These are phyloP conservation scores for Mycena olivaceomarginata DNA, from an alignment of 768 basidiomycete genomes.

Conservation along the genomic window DNA sequence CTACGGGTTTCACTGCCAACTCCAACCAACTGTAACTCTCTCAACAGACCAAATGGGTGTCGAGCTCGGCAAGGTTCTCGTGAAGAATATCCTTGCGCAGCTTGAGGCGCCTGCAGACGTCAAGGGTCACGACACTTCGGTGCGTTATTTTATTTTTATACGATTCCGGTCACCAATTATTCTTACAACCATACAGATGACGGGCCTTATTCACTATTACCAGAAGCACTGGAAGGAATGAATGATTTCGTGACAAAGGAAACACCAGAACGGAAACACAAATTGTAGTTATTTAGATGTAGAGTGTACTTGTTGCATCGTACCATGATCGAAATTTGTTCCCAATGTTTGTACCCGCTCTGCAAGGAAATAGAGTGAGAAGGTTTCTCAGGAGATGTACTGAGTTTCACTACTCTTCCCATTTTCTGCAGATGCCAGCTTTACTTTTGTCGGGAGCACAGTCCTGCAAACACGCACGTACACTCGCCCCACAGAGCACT, in stretches of 20 bases:
- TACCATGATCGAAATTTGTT: conserved; percentile 71
- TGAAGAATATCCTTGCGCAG: conserved; percentile 96
- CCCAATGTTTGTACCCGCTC: conserved; percentile 74
- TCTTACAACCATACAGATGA: conserved; percentile 74
- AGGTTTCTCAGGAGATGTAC: not conserved
- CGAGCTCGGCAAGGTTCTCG: conserved; percentile 97
- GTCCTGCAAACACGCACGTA: conserved; percentile 76
- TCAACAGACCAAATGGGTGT: conserved; percentile 97
- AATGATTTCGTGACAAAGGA: conserved; percentile 18
- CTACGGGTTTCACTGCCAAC: conserved; percentile 4
- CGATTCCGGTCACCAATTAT: not conserved
- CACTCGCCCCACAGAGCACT: conserved; percentile 60
- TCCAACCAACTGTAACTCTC: too few relatives aligned
- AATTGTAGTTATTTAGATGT: conserved; percentile 36
- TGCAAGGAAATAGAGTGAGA: conserved; percentile 69
- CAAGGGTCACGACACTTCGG: conserved; percentile 92
- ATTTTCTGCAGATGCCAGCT: conserved; percentile 77
- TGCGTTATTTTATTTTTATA: conserved; percentile 60
- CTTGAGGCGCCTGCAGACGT: conserved; percentile 88
- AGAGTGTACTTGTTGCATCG: conserved; percentile 31
- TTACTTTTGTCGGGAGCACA: conserved; percentile 80
- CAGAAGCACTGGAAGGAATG: conserved; percentile 80
- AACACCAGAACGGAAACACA: conserved; percentile 18
- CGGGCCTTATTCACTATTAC: conserved; percentile 97
- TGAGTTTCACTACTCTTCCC: conserved; percentile 75